phyloP scores from a whole-genome alignment of 345 rosid species.

The Brassica napus region Da-Ae NC_063447.1:59614001-59614500 shows the following conservation, averaged over 20 bases:
- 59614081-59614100: conserved; percentile 63
- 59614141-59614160: conserved; percentile 41
- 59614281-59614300: conserved; percentile 59
- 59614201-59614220: conserved; percentile 68
- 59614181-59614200: conserved; percentile 63
- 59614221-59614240: conserved; percentile 65
- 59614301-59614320: conserved; percentile 70
- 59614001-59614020: conserved; percentile 68
- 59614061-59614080: conserved; percentile 51
- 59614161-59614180: conserved; percentile 41
- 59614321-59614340: conserved; percentile 34
- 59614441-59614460: conserved; percentile 55
- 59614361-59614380: conserved; percentile 69
- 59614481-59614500: conserved; percentile 59
- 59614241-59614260: conserved; percentile 74
- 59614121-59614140: conserved; percentile 42
- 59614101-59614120: conserved; percentile 69
- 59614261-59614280: conserved; percentile 61
- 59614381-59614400: conserved; percentile 71
- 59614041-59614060: conserved; percentile 40
- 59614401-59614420: conserved; percentile 82
- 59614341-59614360: conserved; percentile 46
- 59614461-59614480: conserved; percentile 65
- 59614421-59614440: conserved; percentile 72
- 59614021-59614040: conserved; percentile 45